Evolutionary conservation across 2,329 filamentous ascomycete genomes (phyloP).

Genomic region (Tolypocladium tundrense): DNA sequence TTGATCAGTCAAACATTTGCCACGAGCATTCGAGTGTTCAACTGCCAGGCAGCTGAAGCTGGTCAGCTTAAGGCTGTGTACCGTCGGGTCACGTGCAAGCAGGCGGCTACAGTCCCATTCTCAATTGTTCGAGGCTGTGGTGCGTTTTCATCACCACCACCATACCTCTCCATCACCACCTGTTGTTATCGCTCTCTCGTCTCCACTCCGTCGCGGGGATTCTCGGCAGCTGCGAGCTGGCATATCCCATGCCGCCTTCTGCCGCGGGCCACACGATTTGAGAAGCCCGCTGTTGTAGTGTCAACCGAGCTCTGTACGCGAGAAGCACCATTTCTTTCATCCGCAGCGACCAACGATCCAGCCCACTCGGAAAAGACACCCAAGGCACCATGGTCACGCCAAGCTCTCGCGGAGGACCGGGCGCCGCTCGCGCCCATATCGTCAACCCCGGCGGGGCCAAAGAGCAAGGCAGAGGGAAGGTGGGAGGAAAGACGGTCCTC

Average conservation of each 20-base stretch:
- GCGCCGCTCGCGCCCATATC: not conserved
- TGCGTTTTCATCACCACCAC: too few relatives aligned
- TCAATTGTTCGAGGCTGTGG: not conserved
- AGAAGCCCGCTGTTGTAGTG: not conserved
- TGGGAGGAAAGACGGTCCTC: constrained; percentile 3
- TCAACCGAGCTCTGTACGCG: not conserved
- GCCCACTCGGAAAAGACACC: not conserved
- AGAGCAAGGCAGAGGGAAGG: not conserved
- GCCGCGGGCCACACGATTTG: not conserved
- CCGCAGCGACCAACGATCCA: not conserved
- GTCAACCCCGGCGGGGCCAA: not conserved
- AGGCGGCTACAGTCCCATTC: not conserved
- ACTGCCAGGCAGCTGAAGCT: not conserved
- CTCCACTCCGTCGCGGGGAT: not conserved
- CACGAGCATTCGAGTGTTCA: not conserved
- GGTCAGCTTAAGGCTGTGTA: not conserved
- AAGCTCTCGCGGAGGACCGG: not conserved
- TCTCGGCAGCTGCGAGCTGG: not conserved
- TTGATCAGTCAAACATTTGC: not conserved
- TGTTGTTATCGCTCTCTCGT: not conserved
- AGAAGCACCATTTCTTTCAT: not conserved
- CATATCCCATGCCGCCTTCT: not conserved
- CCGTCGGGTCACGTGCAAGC: not conserved
- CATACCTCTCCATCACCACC: not conserved
- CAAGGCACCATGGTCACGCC: not conserved